Base-by-base conservation (phyloP, 2,329 filamentous ascomycete genomes). In the Macrophomina tecta region DNA sequence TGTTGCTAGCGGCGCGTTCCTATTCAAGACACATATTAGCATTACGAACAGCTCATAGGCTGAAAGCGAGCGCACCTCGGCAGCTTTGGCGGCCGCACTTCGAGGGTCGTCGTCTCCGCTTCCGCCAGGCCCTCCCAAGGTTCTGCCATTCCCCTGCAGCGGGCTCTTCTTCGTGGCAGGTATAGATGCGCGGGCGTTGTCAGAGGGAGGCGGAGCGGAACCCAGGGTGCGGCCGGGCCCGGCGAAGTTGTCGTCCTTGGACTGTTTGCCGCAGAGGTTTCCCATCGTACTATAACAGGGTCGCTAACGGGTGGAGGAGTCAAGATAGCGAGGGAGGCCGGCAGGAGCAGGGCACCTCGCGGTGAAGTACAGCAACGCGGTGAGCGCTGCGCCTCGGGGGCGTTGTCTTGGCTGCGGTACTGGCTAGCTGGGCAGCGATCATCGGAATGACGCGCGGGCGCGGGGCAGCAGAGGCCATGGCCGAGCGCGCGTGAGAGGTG, bases 201-300 rank as follows among this genome's bases (percentile, higher is more conserved):
- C 76, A 82, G 86, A 66, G 56, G 49, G 65, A 70, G 76, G 83
- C 69, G 68, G 80, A 70, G 8, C 83, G 45, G 88, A 83, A 71
- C 88, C 90, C 65, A 97, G 84, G 45, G 88, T 86, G 64, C 92
- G 90, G 68, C 92, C 93, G 58, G 91, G 89, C 64, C 87, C 86
- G 38, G 58, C 16, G 82, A 93, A 95, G 78, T 87, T 83, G n/a
- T 62, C 58, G 58, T 12, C 32, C 70, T 82, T 74, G 69, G 86
- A 85, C 78, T 77, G 69, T 69, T 92, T 93, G 76, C 92, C 91
- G 82, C 92, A 97, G 80, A 93, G 85, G 78, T 93, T 94, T 68
- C 94, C 94, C 94, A 97, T 97, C 30, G 51, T 64, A 9, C n/a
- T 9, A 8, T 11, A 34, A 55, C 14, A 18, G 16, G 23, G 5